These are phyloP conservation scores for Quercus phellos DNA, from an alignment of 331 rosid species.

Conservation along the genomic window DNA sequence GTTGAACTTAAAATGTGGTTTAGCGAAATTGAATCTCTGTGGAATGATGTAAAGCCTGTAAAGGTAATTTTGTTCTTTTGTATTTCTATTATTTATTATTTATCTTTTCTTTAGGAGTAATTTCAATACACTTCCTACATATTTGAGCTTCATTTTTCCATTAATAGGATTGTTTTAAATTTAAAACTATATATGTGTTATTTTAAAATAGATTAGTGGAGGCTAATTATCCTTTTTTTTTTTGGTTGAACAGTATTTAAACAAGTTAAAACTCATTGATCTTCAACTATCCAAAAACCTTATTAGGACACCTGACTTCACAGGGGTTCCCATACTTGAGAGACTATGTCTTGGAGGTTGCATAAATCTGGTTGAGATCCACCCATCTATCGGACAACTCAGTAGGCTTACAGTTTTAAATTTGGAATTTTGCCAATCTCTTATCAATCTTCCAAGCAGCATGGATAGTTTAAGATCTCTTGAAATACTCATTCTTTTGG, in stretches of 20 bases:
- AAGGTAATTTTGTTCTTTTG: constrained; percentile 3
- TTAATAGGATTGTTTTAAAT: too few relatives aligned
- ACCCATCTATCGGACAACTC: constrained; percentile 25
- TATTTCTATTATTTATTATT: too few relatives aligned
- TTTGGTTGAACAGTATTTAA: constrained; percentile 12
- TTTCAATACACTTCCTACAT: neutral
- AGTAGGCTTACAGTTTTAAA: constrained; percentile 16
- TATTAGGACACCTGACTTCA: constrained; percentile 21
- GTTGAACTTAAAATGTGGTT: neutral
- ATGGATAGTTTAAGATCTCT: constrained; percentile 22
- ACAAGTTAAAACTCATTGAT: constrained; percentile 19
- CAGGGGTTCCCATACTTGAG: constrained; percentile 30
- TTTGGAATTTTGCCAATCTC: constrained; percentile 19
- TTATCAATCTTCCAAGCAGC: constrained; percentile 25
- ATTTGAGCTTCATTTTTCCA: too few relatives aligned
- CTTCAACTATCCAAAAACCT: constrained; percentile 24
- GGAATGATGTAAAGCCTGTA: too few relatives aligned
- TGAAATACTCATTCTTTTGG: constrained; percentile 14
- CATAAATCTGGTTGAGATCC: constrained; percentile 23
- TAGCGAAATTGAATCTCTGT: neutral
- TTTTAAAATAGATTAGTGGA: too few relatives aligned
- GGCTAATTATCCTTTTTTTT: neutral
- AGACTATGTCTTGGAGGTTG: constrained; percentile 29
- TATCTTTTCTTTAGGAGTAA: too few relatives aligned
- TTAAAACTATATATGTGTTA: too few relatives aligned